Conservation (phyloP, 1,284 basidiomycete genomes). For the Thecaphora frezii region DNA sequence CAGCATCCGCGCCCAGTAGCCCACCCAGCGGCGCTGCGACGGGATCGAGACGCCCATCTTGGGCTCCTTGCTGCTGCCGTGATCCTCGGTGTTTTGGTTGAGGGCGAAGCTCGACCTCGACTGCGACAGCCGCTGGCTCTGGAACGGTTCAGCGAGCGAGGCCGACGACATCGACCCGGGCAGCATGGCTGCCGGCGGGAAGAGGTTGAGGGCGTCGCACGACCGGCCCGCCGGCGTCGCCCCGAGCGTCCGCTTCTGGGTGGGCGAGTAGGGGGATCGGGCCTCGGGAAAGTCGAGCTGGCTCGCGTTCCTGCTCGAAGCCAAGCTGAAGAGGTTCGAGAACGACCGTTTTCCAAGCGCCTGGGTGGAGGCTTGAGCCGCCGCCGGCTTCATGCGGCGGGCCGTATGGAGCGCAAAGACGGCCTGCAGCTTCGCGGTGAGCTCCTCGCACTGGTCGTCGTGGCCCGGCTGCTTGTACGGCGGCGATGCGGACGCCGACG, state of each 20-base stretch:
- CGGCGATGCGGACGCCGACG: no score
- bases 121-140: not conserved
- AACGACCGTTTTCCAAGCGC: not conserved
- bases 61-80: conserved; percentile 16
- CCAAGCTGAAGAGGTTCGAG: not conserved
- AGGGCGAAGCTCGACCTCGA: conserved; percentile 5
- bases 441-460: conserved; percentile 9
- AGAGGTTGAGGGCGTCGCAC: conserved; percentile 23
- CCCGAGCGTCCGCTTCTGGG: conserved; percentile 17
- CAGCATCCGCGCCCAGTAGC: conserved; percentile 46
- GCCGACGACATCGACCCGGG: not conserved
- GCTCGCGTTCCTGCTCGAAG: not conserved
- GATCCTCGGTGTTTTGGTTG: conserved; percentile 31
- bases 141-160: not conserved
- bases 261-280: conserved; percentile 1
- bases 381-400: conserved; percentile 39
- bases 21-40: conserved; percentile 40
- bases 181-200: no score
- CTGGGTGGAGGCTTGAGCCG: not conserved
- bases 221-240: conserved; percentile 23
- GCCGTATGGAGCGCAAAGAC: conserved; percentile 50
- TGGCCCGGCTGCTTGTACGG: not conserved
- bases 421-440: conserved; percentile 33
- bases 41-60: conserved; percentile 46
- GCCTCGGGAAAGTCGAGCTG: not conserved